These are phyloP conservation scores for Physaria fendleri DNA, from an alignment of 345 rosid species.

Conservation along the genomic window DNA sequence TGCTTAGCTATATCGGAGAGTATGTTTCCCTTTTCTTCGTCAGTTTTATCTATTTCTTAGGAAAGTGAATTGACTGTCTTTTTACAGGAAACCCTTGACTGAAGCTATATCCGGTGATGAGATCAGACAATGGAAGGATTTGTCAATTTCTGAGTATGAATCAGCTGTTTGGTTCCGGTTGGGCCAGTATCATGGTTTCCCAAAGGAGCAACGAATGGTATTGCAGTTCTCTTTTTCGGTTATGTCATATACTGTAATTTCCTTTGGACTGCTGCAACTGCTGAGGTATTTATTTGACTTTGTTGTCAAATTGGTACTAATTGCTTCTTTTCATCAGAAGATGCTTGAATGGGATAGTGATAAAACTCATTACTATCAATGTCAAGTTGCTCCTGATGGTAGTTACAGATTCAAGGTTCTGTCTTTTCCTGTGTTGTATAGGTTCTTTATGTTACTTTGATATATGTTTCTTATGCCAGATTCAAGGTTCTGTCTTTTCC, in stretches of 20 bases:
- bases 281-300: neutral
- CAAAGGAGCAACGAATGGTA: slow-evolving; percentile 1
- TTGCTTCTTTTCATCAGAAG: slow-evolving; percentile 29
- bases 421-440: too few relatives aligned
- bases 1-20: slow-evolving; percentile 55
- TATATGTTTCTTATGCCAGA: too few relatives aligned
- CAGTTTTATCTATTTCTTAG: neutral
- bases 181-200: neutral
- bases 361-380: slow-evolving; percentile 41
- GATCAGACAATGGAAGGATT: slow-evolving; percentile 34
- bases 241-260: neutral
- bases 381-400: slow-evolving; percentile 44
- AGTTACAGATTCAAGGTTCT: slow-evolving; percentile 50
- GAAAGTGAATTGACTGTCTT: neutral
- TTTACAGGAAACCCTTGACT: slow-evolving; percentile 32
- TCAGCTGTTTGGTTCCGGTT: slow-evolving; percentile 29
- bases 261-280: too few relatives aligned
- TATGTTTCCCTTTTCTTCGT: slow-evolving; percentile 23
- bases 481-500: slow-evolving; percentile 1
- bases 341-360: slow-evolving; percentile 42
- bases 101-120: slow-evolving; percentile 28
- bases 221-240: neutral
- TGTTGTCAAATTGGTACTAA: too few relatives aligned
- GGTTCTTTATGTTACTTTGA: too few relatives aligned
- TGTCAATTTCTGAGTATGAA: slow-evolving; percentile 46